Conservation (phyloP, 306 rosid species). For the Gleditsia sinensis region DNA sequence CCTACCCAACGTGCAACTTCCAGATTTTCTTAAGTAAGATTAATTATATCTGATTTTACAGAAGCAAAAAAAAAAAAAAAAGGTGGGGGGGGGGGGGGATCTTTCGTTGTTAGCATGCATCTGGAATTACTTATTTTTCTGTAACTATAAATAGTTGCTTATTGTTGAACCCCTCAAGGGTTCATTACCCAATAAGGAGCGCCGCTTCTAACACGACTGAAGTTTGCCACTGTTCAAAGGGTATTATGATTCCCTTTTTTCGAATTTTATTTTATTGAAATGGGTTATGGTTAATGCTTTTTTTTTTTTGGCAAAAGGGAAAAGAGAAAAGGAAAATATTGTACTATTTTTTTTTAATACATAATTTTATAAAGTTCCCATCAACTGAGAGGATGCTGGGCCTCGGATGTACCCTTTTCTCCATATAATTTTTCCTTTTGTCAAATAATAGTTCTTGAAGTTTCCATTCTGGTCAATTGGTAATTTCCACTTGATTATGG, state of each 20-base stretch:
- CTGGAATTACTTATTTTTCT: constrained; percentile 17
- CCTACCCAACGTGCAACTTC: constrained; percentile 41
- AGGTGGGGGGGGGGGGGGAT: too few relatives aligned
- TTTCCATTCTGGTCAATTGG: not conserved
- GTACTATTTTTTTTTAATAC: not conserved
- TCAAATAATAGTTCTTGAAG: not conserved
- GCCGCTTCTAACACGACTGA: constrained; percentile 3
- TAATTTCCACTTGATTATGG: not conserved
- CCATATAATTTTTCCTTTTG: not conserved
- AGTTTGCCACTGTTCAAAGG: constrained; percentile 22
- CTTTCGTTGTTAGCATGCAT: not conserved
- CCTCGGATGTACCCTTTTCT: not conserved
- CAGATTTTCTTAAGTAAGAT: constrained; percentile 48
- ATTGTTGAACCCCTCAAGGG: constrained; percentile 34
- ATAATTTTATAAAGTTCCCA: not conserved
- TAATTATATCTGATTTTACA: not conserved
- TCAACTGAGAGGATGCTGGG: not conserved
- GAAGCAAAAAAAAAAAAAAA: not conserved
- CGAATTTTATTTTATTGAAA: constrained; percentile 12
- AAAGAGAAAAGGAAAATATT: not conserved
- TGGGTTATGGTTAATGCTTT: not conserved
- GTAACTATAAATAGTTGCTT: constrained; percentile 29
- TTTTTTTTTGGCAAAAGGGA: not conserved
- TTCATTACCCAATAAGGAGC: constrained; percentile 35
- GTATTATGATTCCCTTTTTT: not conserved